These are phyloP conservation scores for Phoma herbarum DNA, from an alignment of 2,329 filamentous ascomycete genomes.

Conservation along the genomic window DNA sequence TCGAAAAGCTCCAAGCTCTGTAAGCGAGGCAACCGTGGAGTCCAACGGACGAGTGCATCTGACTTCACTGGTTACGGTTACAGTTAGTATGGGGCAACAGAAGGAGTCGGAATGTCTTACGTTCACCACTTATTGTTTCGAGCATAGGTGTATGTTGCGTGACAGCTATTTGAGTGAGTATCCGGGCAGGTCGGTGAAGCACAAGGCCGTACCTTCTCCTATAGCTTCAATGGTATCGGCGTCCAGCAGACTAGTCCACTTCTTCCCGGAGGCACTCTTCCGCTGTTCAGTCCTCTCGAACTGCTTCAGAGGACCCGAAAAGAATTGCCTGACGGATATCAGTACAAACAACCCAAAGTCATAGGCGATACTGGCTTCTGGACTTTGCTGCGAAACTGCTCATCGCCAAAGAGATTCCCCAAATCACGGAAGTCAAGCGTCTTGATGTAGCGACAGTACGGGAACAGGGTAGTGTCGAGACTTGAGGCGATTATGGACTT, in stretches of 20 bases:
- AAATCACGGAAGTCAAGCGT: conserved; percentile 71
- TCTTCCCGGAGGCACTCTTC: conserved; percentile 38
- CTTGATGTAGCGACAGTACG: conserved; percentile 74
- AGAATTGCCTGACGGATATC: conserved; percentile 57
- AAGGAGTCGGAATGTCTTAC: conserved; percentile 42
- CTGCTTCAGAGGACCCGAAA: conserved; percentile 57
- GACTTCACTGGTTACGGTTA: conserved; percentile 55
- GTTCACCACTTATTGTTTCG: conserved; percentile 65
- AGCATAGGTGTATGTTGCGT: conserved; percentile 62
- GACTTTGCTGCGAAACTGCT: conserved; percentile 66
- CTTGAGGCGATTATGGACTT: conserved; percentile 73
- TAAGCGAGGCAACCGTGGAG: conserved; percentile 66
- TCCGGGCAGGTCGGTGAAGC: neutral
- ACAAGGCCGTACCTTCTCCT: conserved; percentile 54
- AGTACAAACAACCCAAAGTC: conserved; percentile 1
- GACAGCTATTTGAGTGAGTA: conserved; percentile 50
- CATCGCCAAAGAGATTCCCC: conserved; percentile 65
- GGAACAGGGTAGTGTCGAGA: conserved; percentile 68
- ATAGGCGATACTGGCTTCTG: conserved; percentile 56
- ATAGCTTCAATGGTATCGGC: conserved; percentile 57
- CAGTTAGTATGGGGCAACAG: conserved; percentile 15
- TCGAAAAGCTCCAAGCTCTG: conserved; percentile 68
- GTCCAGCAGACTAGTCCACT: conserved; percentile 50
- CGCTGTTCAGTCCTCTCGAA: conserved; percentile 50
- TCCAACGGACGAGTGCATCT: conserved; percentile 65